Percentiles rank a stretch among this genome's conserved stretches.
These are phyloP conservation scores for Rhodotorula diobovata DNA, from an alignment of 768 basidiomycete genomes.

Conservation along the genomic window DNA sequence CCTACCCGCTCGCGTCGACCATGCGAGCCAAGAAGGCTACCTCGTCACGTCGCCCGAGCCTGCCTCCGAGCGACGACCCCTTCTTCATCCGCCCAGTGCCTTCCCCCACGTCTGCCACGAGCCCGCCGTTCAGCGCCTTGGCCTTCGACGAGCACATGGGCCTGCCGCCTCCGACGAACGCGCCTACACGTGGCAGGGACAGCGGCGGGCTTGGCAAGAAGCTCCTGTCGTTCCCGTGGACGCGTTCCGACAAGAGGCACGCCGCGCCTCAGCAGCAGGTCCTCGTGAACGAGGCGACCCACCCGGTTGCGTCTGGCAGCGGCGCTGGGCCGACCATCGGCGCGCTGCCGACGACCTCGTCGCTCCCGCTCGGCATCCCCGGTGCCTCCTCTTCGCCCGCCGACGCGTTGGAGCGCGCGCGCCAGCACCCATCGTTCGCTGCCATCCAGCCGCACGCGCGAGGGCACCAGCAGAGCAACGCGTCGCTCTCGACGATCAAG, in stretches of 20 bases:
- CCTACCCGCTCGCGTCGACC: background rate
- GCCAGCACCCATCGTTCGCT: conserved; percentile 16
- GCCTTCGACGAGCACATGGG: conserved; percentile 27
- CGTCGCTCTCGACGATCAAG: conserved; percentile 29
- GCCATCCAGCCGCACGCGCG: background rate
- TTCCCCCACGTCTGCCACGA: background rate
- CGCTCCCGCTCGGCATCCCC: conserved; percentile 21
- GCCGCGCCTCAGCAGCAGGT: conserved; percentile 2
- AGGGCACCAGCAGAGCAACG: conserved; percentile 2
- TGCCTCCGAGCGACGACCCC: background rate
- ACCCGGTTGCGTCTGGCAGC: background rate
- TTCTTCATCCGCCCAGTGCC: conserved; percentile 7
- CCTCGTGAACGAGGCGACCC: background rate
- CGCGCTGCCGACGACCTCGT: background rate
- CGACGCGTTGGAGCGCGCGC: background rate
- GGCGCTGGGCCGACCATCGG: background rate
- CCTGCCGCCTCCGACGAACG: background rate
- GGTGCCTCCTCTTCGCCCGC: background rate
- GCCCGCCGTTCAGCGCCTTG: background rate
- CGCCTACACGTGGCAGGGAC: background rate
- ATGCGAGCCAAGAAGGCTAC: conserved; percentile 23
- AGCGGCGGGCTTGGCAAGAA: conserved; percentile 28
- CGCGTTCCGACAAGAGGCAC: conserved; percentile 22
- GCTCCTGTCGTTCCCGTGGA: conserved; percentile 27
- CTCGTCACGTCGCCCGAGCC: background rate